Evolutionary conservation across 2,329 filamentous ascomycete genomes (phyloP).

Genomic region (Epichloe coenophiala): DNA sequence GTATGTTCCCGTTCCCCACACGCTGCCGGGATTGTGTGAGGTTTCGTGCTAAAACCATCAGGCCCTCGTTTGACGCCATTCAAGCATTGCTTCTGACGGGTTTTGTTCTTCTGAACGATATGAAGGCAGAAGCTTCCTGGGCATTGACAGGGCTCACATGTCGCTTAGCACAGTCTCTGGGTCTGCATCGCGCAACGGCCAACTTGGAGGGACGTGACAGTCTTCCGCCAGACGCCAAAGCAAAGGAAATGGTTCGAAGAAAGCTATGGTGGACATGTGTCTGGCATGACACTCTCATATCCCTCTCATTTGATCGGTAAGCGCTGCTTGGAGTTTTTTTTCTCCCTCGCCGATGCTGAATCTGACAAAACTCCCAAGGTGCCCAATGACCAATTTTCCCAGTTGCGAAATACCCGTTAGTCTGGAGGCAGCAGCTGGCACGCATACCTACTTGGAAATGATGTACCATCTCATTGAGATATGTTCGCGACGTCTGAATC

Average conservation of each 20-base stretch:
- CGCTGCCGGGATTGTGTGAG: conserved; percentile 23
- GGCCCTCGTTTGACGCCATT: conserved; percentile 51
- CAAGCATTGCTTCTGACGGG: conserved; percentile 49
- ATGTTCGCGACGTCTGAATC: conserved; percentile 43
- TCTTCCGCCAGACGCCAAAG: conserved; percentile 27
- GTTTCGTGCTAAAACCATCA: conserved; percentile 13
- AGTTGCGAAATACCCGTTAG: conserved; percentile 39
- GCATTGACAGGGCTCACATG: conserved; percentile 50
- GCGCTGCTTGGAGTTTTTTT: neutral
- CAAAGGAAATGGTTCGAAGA: conserved; percentile 41
- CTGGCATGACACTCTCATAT: conserved; percentile 54
- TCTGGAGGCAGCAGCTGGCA: conserved; percentile 27
- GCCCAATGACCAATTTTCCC: conserved; percentile 48
- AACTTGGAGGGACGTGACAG: conserved; percentile 32
- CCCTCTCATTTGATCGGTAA: conserved; percentile 51
- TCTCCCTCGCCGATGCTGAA: neutral
- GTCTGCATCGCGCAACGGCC: conserved; percentile 37
- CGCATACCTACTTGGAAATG: conserved; percentile 46
- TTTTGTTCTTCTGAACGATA: conserved; percentile 53
- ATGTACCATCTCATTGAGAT: conserved; percentile 53
- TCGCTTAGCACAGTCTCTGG: conserved; percentile 50
- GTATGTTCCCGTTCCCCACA: neutral
- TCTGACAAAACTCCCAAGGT: conserved; percentile 24
- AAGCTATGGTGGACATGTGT: conserved; percentile 52
- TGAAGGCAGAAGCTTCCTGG: conserved; percentile 58